Evolutionary conservation across 2,329 filamentous ascomycete genomes (phyloP), one percentile per base, ranked within the genome.

Genomic region (Apiospora kogelbergensis): DNA sequence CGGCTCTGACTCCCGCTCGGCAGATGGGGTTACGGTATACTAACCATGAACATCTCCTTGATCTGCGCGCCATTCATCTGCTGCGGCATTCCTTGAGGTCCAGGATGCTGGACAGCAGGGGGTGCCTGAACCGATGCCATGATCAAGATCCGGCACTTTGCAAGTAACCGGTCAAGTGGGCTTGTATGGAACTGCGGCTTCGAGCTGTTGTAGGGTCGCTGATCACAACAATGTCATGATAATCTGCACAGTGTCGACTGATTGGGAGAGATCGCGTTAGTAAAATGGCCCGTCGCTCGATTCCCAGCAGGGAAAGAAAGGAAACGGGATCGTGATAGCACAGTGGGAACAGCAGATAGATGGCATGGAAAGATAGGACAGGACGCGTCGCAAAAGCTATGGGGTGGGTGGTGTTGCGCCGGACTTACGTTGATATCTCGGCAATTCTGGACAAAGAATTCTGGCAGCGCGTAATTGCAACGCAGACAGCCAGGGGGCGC

Each of bases 61-160:
- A 94, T 87, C 78, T 94, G 90, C 77, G 94, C 90, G 76, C 91
- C 91, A 69, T 89, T 95, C 76, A 94, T 85, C 79, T 90, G 90
- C 44, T 86, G 83, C 68, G 90, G 86, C 79, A 94, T 84, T 71
- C 85, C 84, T 63, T 83, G 70, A 70, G 84, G 85, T 75, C 88
- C 89, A 72, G 88, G 87, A 78, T 91, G 87, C 80, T 91, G 89
- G 81, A 92, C 88, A 75, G 88, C 88, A 72, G 91, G 89, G 73
- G 90, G 86, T 76, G 89, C 83, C 83, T 96, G 93, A 77, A 94
- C 90, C 72, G 93, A 95, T 80, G 93, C 91, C 93, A 97, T 97
- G 77, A 70, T 86, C 81, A 53, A 42, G 40, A 42, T 65, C 53
- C 53, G 53, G 53, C 30, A 60, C 53, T 60, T n/a, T 60, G 22